Base-by-base conservation (phyloP, 169 alveolate species). In the Cryptosporidium viatorum region DNA sequence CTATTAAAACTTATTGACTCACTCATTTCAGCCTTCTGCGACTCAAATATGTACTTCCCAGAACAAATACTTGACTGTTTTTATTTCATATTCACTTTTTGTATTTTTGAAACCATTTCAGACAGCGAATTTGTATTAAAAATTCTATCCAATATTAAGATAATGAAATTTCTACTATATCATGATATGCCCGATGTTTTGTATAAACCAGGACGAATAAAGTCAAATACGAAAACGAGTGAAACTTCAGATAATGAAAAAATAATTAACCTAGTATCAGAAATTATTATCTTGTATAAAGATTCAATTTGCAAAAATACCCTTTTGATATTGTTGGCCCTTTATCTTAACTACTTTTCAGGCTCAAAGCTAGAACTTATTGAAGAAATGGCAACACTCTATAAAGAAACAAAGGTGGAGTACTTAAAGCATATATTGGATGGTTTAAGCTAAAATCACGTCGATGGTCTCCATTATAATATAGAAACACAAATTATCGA, bases 1-100 rank as follows among this genome's bases (percentile, higher is more conserved):
- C 12, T 73, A 29, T 18, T 21, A 37, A 73, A 55, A 23, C 37
- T 73, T 2, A 37, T 73, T 31, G 86, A 73, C 37, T 18, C 50
- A 31, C 70, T 73, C 14, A 73, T 73, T 23, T 52, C 86, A 31
- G 62, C 86, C 14, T 73, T 73, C 31, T 73, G 86, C 16, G 55
- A 73, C 31, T 55, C 70, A 31, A 37, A 73, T 14, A n/a, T 58
- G 4, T 55, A 52, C 23, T 73, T 73, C 4, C 18, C 51, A 16
- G 37, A 33, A 16, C 4, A 18, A 1, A 0, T 73, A 2, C 55
- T 73, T 12, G 71, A 73, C 55, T 73, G 86, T 41, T 73, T 52
- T 37, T 73, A 73, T 23, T 73, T 73, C 26, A 3, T 51, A 39
- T 73, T 73, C 31, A 16, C 50, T 10, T 35, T 52, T 41, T 9